A percentile compares a stretch with the other conserved stretches of the same genome.
phyloP scores from a whole-genome alignment of 140 eudicot genomes.

The Cichorium intybus region DNA sequence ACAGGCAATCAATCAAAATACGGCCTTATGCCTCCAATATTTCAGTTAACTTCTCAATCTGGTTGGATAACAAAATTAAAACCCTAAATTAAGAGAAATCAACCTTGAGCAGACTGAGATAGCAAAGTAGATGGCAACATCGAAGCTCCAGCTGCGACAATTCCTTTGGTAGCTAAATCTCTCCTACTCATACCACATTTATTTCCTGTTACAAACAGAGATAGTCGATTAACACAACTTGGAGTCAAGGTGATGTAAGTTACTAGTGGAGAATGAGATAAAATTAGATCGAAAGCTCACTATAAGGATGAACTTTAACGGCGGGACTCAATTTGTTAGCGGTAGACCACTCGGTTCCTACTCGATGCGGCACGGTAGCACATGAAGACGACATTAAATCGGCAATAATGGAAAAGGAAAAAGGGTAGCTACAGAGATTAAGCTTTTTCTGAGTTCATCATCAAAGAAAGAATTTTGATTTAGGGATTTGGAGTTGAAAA shows the following conservation, averaged over 20 bases:
- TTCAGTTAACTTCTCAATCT: too few relatives aligned
- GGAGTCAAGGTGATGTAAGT: not conserved
- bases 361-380: constrained; percentile 39
- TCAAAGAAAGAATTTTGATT: not conserved
- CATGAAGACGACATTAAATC: constrained; percentile 53
- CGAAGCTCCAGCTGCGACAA: constrained; percentile 82
- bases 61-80: not conserved
- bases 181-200: constrained; percentile 68
- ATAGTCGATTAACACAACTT: not conserved
- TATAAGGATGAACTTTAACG: constrained; percentile 26
- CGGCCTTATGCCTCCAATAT: not conserved
- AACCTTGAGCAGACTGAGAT: constrained; percentile 63
- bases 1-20: not conserved
- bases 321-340: constrained; percentile 20
- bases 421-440: not conserved
- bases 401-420: not conserved
- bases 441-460: not conserved
- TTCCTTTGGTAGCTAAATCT: constrained; percentile 63
- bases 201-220: constrained; percentile 42
- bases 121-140: constrained; percentile 57
- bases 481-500: not conserved
- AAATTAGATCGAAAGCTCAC: constrained; percentile 37
- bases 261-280: not conserved
- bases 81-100: not conserved
- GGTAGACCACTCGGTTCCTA: constrained; percentile 28